A percentile compares a stretch with the other conserved stretches of the same genome.
phyloP scores from a whole-genome alignment of 2,329 filamentous ascomycete species.

The Exserohilum turcica region DNA sequence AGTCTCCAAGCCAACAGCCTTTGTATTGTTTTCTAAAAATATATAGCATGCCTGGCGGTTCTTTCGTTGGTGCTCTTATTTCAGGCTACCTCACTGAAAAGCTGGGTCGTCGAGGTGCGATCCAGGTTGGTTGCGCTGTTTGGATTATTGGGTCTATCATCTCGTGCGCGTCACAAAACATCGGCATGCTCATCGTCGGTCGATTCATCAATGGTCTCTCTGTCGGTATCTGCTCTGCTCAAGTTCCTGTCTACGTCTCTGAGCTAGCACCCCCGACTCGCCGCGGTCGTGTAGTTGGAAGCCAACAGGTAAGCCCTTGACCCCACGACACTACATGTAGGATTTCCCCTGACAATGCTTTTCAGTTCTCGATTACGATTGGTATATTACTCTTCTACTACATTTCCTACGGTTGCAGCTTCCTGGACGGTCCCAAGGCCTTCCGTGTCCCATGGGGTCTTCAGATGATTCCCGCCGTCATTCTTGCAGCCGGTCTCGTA shows the following conservation, averaged over 20 bases:
- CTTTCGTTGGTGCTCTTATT: conserved; percentile 66
- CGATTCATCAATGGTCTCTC: conserved; percentile 74
- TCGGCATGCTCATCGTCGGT: conserved; percentile 73
- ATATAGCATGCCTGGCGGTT: conserved; percentile 67
- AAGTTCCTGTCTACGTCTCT: conserved; percentile 71
- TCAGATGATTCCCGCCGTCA: conserved; percentile 46
- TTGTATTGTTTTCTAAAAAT: neutral
- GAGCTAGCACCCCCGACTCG: conserved; percentile 65
- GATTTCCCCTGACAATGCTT: neutral
- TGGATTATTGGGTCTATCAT: conserved; percentile 66
- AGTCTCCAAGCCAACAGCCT: neutral
- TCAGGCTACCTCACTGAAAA: conserved; percentile 65
- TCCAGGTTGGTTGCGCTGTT: conserved; percentile 59
- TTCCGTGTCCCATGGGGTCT: conserved; percentile 48
- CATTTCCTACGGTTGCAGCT: conserved; percentile 46
- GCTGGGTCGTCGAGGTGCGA: conserved; percentile 59
- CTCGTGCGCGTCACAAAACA: conserved; percentile 66
- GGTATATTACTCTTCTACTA: conserved; percentile 50
- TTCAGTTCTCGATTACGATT: conserved; percentile 62
- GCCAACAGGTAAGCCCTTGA: conserved; percentile 60
- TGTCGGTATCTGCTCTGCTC: conserved; percentile 73
- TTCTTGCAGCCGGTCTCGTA: conserved; percentile 56
- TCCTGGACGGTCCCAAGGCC: conserved; percentile 37
- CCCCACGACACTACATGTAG: neutral
- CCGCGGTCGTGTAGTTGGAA: conserved; percentile 70